Base-by-base conservation (phyloP, 2,329 filamentous ascomycete genomes). In the Ophiocordyceps polyrhachis-furcata region DNA sequence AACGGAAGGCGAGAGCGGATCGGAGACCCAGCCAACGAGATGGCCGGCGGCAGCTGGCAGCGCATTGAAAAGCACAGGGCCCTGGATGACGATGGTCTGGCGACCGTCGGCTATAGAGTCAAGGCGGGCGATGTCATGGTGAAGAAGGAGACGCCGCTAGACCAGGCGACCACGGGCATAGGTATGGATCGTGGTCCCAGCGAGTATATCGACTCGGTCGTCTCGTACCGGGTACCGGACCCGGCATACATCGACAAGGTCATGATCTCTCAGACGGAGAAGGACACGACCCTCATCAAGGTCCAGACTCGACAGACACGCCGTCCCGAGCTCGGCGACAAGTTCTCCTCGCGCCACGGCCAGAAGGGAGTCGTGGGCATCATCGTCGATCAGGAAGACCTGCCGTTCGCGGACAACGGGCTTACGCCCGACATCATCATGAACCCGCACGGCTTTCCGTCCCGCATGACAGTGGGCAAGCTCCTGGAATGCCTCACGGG, bases 401-500 rank as follows among this genome's bases (percentile, higher is more conserved):
- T 98, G 78, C 91, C 91, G 0, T 98, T 98, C 66, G 83, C 83
- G 32, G 91, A 98, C 62, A 69, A 73, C 44, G 93, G 91, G 2
- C 76, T 98, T 52, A 81, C 79, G n/a, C 91, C 91, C 0, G 91
- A 98, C 62, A 95, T 98, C 52, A 98, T 98, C 75, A 98, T 98
- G 91, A 98, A 98, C 68, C 91, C 93, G 0, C 91, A 98, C 66
- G 91, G 91, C 79, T 98, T 98, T 72, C 91, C 91, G 1, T 96
- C 89, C 29, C 91, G 91, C 62, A 98, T 98, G 91, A 98, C 91
- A 45, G 91, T 98, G 49, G 91, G 91, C 29, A 98, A 98, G 64
- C 83, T 98, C 70, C 76, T 98, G 43, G 91, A 98, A 60, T 83
- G 94, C 41, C 71, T 98, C 15, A 86, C 88, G 0, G 91, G 91